Evolutionary conservation across 495 filamentous ascomycete species (phyloP).

Genomic region (Aspergillus sclerotioniger): DNA sequence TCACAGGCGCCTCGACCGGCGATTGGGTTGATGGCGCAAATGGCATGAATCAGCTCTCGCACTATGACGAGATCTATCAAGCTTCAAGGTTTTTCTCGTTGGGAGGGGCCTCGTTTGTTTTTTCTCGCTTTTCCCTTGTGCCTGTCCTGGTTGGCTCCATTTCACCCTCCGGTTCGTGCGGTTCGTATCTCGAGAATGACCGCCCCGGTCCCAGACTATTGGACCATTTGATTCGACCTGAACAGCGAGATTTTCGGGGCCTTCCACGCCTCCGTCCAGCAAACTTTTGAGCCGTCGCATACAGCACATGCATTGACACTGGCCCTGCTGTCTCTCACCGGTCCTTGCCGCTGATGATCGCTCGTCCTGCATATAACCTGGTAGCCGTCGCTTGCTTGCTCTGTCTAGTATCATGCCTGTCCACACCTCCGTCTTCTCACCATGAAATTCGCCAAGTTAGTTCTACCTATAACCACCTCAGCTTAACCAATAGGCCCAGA

Average conservation of each 20-base stretch:
- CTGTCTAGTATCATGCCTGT: slow-evolving; percentile 22
- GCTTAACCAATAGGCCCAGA: not conserved
- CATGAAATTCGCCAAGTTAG: slow-evolving; percentile 66
- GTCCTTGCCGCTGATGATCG: not conserved
- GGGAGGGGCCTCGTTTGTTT: not conserved
- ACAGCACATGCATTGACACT: not conserved
- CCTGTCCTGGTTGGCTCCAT: not conserved
- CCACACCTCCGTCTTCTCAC: slow-evolving; percentile 23
- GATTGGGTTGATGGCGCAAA: not conserved
- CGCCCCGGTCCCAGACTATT: not conserved
- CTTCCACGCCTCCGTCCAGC: not conserved
- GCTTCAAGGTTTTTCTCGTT: slow-evolving; percentile 4
- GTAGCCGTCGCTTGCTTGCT: slow-evolving; percentile 9
- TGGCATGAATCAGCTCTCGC: not conserved
- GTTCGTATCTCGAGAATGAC: not conserved
- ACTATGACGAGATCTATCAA: not conserved
- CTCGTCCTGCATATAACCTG: slow-evolving; percentile 2
- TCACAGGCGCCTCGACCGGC: not conserved
- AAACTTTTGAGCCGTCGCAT: not conserved
- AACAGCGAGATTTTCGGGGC: not conserved
- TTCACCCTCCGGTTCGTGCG: not conserved
- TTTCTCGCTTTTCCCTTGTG: not conserved
- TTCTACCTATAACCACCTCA: slow-evolving; percentile 14
- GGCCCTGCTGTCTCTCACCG: not conserved
- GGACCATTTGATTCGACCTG: not conserved